phyloP scores from a whole-genome alignment of 768 basidiomycete species.

The Termitomyces sp. region DNA sequence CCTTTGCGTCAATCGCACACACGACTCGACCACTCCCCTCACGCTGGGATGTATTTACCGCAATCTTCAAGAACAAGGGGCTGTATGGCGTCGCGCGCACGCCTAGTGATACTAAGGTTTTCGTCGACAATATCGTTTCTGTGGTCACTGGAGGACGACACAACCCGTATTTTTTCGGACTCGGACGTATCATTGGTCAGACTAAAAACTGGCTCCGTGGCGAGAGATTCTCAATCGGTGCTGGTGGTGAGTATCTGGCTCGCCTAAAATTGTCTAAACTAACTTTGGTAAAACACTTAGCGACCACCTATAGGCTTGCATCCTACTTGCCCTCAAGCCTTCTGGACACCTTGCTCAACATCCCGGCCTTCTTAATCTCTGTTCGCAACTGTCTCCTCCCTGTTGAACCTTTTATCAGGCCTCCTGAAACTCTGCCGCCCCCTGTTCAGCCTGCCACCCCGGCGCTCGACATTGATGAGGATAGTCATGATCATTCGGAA shows the following conservation, averaged over 20 bases:
- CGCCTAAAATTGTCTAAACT: background rate
- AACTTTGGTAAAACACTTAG: conserved; percentile 31
- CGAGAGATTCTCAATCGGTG: conserved; percentile 68
- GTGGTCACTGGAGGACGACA: conserved; percentile 57
- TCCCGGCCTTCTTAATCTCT: conserved; percentile 63
- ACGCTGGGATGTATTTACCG: conserved; percentile 24
- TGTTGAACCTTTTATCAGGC: conserved; percentile 36
- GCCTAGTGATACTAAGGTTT: conserved; percentile 52
- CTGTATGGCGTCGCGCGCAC: conserved; percentile 41
- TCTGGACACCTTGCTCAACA: conserved; percentile 59
- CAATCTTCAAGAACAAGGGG: conserved; percentile 34
- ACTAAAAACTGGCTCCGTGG: conserved; percentile 59
- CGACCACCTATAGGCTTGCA: conserved; percentile 64
- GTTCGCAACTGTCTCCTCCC: conserved; percentile 60
- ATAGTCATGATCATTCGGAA: conserved; percentile 27
- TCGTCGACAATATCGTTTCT: conserved; percentile 55
- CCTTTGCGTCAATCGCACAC: conserved; percentile 51
- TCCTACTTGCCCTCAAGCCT: conserved; percentile 64
- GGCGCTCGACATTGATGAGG: conserved; percentile 8
- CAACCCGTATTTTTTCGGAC: conserved; percentile 37
- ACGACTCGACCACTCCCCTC: conserved; percentile 21
- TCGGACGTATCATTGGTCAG: conserved; percentile 44
- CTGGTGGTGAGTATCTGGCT: conserved; percentile 57
- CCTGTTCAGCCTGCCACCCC: conserved; percentile 20
- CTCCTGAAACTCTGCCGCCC: conserved; percentile 21